These are phyloP conservation scores for Dactylellina parvicollis DNA, from an alignment of 2,329 filamentous ascomycete genomes.

Conservation along the genomic window DNA sequence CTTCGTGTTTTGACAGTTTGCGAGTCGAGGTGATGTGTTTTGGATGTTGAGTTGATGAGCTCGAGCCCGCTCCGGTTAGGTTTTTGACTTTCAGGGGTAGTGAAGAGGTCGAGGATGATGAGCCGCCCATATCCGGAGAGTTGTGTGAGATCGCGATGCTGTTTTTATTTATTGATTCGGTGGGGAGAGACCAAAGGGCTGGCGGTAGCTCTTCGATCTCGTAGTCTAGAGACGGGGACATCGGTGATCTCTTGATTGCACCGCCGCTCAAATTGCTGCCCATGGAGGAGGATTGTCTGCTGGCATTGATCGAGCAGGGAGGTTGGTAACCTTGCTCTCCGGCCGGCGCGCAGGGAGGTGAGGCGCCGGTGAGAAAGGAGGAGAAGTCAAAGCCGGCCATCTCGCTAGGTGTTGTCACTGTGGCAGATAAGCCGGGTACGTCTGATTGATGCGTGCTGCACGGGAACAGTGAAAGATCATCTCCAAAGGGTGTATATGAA, in stretches of 20 bases:
- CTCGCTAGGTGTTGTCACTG: constrained; percentile 50
- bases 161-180: constrained; percentile 27
- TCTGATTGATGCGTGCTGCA: constrained; percentile 54
- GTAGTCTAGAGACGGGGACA: constrained; percentile 50
- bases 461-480: constrained; percentile 52
- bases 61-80: constrained; percentile 16
- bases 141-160: constrained; percentile 53
- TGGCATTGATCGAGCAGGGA: constrained; percentile 37
- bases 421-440: constrained; percentile 52
- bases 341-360: constrained; percentile 47
- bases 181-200: constrained; percentile 47
- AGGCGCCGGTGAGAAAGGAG: constrained; percentile 51
- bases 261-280: constrained; percentile 45
- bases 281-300: constrained; percentile 53
- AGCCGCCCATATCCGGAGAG: constrained; percentile 48
- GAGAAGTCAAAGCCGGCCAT: constrained; percentile 54
- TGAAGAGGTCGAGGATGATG: constrained; percentile 50
- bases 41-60: constrained; percentile 47
- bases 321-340: constrained; percentile 42
- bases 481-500: constrained; percentile 51
- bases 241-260: constrained; percentile 47
- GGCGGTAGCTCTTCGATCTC: constrained; percentile 52
- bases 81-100: constrained; percentile 41
- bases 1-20: constrained; percentile 52
- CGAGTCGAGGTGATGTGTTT: constrained; percentile 53